These are phyloP conservation scores for Pochonia chlamydosporia DNA, from an alignment of 2,329 filamentous ascomycete species.

Conservation along the genomic window DNA sequence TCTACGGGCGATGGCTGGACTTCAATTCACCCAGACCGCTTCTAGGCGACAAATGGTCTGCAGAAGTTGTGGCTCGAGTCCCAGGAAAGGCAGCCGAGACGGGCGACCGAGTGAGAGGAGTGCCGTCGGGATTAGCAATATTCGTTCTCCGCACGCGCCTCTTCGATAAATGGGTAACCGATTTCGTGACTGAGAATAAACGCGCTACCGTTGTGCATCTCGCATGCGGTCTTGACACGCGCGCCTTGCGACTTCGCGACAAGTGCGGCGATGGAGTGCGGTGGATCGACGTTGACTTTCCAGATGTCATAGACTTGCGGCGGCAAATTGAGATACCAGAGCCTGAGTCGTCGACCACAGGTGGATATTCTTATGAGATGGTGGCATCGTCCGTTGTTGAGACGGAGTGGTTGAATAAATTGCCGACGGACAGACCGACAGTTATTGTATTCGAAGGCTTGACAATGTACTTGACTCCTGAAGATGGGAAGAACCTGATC, in stretches of 20 bases:
- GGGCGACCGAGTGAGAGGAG: not conserved
- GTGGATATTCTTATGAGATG: slow-evolving; percentile 16
- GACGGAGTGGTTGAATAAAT: slow-evolving; percentile 21
- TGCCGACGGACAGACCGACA: slow-evolving; percentile 24
- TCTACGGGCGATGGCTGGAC: not conserved
- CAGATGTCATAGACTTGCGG: slow-evolving; percentile 27
- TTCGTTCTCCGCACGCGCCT: not conserved
- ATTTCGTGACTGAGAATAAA: slow-evolving; percentile 18
- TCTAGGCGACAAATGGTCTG: not conserved
- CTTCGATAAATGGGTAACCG: slow-evolving; percentile 17
- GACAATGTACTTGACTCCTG: slow-evolving; percentile 21
- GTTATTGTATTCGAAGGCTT: slow-evolving; percentile 27
- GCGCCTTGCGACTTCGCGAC: slow-evolving; percentile 18
- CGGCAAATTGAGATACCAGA: slow-evolving; percentile 16
- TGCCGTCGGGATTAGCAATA: not conserved
- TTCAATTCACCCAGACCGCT: not conserved
- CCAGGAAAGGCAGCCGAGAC: not conserved
- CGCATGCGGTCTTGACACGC: slow-evolving; percentile 25
- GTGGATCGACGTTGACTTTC: slow-evolving; percentile 30
- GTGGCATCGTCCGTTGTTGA: slow-evolving; percentile 19
- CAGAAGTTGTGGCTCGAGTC: not conserved
- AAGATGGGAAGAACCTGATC: slow-evolving; percentile 17
- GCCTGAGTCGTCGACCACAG: slow-evolving; percentile 7
- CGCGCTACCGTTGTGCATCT: slow-evolving; percentile 23
- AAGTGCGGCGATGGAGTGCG: slow-evolving; percentile 13